A percentile compares a stretch with the other conserved stretches of the same genome.
Conservation (phyloP, 345 rosid species). For the Acer campestre region DNA sequence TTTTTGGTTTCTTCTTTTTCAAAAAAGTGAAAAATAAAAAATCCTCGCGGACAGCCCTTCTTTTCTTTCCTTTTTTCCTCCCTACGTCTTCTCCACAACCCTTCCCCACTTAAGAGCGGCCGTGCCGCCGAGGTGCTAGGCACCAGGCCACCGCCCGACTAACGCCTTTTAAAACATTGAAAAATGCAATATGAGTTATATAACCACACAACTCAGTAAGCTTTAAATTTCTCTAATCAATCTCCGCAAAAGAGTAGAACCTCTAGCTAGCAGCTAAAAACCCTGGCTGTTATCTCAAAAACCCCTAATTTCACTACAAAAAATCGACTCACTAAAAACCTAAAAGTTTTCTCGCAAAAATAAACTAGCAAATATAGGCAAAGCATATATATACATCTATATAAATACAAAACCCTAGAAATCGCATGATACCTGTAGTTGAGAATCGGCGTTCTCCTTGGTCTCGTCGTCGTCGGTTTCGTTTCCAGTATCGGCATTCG, state of each 20-base stretch:
- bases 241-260: neutral
- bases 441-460: conserved; percentile 58
- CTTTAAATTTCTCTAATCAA: neutral
- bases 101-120: too few species aligned
- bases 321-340: neutral
- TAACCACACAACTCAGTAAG: neutral
- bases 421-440: conserved; percentile 21
- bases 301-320: neutral
- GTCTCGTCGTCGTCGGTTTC: conserved; percentile 47
- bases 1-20: too few species aligned
- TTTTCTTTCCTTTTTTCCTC: too few species aligned
- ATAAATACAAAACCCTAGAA: conserved; percentile 9
- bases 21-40: too few species aligned
- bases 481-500: conserved; percentile 27
- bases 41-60: too few species aligned
- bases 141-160: too few species aligned
- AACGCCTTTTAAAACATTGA: neutral
- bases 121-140: too few species aligned
- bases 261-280: neutral
- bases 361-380: neutral
- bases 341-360: neutral
- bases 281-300: neutral
- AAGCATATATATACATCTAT: neutral
- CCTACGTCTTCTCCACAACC: too few species aligned
- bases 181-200: neutral